These are phyloP conservation scores for Elongisporangium prolatum DNA, from an alignment of 352 stramenopile species.

Conservation along the genomic window DNA sequence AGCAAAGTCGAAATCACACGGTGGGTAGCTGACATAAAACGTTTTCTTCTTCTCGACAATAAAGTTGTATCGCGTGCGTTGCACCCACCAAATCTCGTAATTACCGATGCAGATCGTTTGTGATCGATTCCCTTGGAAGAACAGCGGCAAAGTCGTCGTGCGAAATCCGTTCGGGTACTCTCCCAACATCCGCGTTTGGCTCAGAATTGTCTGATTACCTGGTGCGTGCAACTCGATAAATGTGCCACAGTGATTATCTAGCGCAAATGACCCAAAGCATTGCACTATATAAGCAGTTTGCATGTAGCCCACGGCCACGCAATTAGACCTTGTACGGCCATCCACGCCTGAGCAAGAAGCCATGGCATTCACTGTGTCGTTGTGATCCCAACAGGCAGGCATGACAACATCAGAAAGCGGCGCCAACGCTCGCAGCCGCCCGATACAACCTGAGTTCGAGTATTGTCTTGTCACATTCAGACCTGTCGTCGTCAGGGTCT, in stretches of 20 bases:
- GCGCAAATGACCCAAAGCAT: slow-evolving; percentile 57
- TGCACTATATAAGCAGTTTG: slow-evolving; percentile 76
- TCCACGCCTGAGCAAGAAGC: slow-evolving; percentile 60
- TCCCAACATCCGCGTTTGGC: slow-evolving; percentile 58
- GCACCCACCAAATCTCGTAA: slow-evolving; percentile 88
- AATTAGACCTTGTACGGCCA: slow-evolving; percentile 44
- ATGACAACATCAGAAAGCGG: slow-evolving; percentile 42
- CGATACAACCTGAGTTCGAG: slow-evolving; percentile 49
- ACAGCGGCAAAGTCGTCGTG: slow-evolving; percentile 67
- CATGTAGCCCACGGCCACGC: slow-evolving; percentile 76
- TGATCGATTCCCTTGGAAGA: slow-evolving; percentile 54
- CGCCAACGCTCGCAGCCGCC: slow-evolving; percentile 37
- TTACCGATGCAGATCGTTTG: slow-evolving; percentile 63
- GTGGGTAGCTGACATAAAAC: slow-evolving; percentile 48
- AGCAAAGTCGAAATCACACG: slow-evolving; percentile 76
- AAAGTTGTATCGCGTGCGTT: slow-evolving; percentile 75
- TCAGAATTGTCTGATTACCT: slow-evolving; percentile 56
- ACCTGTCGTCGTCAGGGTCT: slow-evolving; percentile 32
- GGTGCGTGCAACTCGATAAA: slow-evolving; percentile 84
- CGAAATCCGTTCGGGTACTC: slow-evolving; percentile 74
- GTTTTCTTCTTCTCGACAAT: slow-evolving; percentile 83
- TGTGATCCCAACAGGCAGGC: slow-evolving; percentile 83
- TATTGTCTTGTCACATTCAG: slow-evolving; percentile 49
- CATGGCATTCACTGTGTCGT: slow-evolving; percentile 65
- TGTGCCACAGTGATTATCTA: slow-evolving; percentile 79